Percentiles rank a stretch among this genome's conserved stretches.
Evolutionary conservation across 768 basidiomycete genomes (phyloP).

Genomic region (Russula foetens): DNA sequence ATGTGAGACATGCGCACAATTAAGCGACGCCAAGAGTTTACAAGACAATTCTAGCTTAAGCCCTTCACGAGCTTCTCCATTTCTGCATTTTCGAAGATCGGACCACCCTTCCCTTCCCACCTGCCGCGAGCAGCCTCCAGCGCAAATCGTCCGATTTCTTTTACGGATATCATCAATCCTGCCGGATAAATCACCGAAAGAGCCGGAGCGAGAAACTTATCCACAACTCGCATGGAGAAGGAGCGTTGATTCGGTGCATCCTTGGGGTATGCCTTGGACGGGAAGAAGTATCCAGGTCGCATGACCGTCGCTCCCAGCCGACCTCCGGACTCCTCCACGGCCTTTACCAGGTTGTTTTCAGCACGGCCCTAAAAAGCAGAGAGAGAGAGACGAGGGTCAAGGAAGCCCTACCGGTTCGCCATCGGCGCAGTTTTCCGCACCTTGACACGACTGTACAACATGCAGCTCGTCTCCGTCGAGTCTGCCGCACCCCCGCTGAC

Average conservation of each 20-base stretch:
- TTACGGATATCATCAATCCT: constrained; percentile 6
- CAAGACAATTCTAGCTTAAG: too few relatives aligned
- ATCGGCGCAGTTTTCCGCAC: constrained; percentile 8
- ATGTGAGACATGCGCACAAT: too few relatives aligned
- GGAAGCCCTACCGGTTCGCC: too few relatives aligned
- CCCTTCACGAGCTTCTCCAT: constrained; percentile 10
- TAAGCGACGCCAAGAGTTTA: too few relatives aligned
- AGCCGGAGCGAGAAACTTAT: constrained; percentile 5
- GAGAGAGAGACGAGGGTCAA: background rate
- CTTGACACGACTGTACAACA: constrained; percentile 23
- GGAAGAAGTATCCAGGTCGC: constrained; percentile 20
- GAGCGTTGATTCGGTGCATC: constrained; percentile 13
- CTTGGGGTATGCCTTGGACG: constrained; percentile 12
- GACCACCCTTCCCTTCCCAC: constrained; percentile 6
- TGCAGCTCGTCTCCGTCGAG: constrained; percentile 21
- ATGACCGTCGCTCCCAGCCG: constrained; percentile 9
- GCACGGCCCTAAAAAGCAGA: constrained; percentile 10
- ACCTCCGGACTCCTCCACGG: background rate
- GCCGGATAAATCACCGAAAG: constrained; percentile 4
- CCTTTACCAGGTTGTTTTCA: constrained; percentile 15
- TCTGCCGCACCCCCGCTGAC: constrained; percentile 25
- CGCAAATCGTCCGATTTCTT: constrained; percentile 11
- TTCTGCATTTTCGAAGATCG: constrained; percentile 14
- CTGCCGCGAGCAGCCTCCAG: constrained; percentile 12
- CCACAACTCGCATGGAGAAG: background rate